Evolutionary conservation across 352 stramenopile genomes (phyloP).

Genomic region (Phytophthora pini): DNA sequence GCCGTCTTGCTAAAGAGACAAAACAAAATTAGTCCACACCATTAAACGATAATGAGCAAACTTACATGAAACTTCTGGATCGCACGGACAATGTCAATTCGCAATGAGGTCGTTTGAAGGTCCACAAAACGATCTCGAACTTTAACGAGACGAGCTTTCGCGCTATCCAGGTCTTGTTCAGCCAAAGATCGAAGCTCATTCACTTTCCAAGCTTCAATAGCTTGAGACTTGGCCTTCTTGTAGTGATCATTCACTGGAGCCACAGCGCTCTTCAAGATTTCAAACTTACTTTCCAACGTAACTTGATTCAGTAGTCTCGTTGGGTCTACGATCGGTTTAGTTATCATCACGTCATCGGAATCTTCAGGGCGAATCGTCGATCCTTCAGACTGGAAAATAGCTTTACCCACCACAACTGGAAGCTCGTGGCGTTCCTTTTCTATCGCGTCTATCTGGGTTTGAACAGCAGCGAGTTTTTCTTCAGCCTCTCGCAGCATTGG

Average conservation of each 20-base stretch:
- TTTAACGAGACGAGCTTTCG: conserved; percentile 58
- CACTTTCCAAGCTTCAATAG: conserved; percentile 70
- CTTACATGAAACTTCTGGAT: conserved; percentile 53
- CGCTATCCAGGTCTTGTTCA: conserved; percentile 65
- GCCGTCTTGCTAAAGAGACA: conserved; percentile 47
- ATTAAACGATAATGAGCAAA: conserved; percentile 3
- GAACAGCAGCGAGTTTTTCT: conserved; percentile 26
- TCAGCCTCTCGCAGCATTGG: conserved; percentile 43
- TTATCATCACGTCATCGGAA: conserved; percentile 10
- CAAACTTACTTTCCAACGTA: conserved; percentile 69
- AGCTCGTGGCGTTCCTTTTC: conserved; percentile 47
- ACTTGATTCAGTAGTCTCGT: conserved; percentile 52
- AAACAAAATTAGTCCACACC: background rate
- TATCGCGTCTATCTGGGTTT: conserved; percentile 36
- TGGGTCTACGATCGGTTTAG: conserved; percentile 35
- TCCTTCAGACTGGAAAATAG: conserved; percentile 47
- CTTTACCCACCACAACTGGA: conserved; percentile 64
- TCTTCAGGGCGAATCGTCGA: background rate
- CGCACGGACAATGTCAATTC: conserved; percentile 47
- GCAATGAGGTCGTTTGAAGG: conserved; percentile 53
- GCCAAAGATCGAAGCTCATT: conserved; percentile 52
- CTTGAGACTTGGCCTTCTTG: conserved; percentile 52
- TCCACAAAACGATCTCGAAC: conserved; percentile 62
- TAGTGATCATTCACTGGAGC: conserved; percentile 63
- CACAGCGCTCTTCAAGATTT: conserved; percentile 60